Conservation (phyloP, 371 early-diverging fungal genomes). For the Zopfochytrium polystomum region DNA sequence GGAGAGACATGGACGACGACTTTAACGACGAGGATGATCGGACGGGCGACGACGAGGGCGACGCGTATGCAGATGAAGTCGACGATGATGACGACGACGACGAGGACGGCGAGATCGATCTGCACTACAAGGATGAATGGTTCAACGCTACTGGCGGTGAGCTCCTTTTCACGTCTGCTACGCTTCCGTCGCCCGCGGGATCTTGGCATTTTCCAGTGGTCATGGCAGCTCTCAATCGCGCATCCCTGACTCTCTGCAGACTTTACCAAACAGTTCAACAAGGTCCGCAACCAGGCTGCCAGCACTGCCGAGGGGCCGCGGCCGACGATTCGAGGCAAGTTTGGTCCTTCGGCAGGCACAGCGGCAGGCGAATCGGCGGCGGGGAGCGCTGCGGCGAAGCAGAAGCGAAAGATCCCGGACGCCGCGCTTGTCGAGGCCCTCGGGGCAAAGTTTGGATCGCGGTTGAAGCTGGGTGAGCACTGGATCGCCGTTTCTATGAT, state of each 20-base stretch:
- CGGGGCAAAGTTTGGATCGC: slow-evolving; percentile 28
- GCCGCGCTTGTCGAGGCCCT: slow-evolving; percentile 21
- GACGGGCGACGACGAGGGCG: slow-evolving; percentile 1
- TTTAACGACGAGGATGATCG: slow-evolving; percentile 10
- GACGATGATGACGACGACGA: slow-evolving; percentile 16
- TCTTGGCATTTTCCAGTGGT: neutral
- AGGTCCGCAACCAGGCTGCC: slow-evolving; percentile 61
- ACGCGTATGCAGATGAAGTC: slow-evolving; percentile 15
- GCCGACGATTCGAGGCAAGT: slow-evolving; percentile 1
- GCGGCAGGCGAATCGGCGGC: slow-evolving; percentile 9
- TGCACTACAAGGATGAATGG: slow-evolving; percentile 44
- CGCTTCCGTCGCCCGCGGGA: neutral
- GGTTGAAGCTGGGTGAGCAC: slow-evolving; percentile 25
- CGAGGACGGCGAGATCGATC: slow-evolving; percentile 31
- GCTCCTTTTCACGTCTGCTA: neutral
- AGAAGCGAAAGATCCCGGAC: slow-evolving; percentile 9
- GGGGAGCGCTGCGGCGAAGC: slow-evolving; percentile 12
- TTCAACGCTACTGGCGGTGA: slow-evolving; percentile 39
- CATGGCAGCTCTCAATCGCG: neutral
- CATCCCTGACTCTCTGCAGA: too few species aligned
- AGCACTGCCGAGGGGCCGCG: slow-evolving; percentile 27
- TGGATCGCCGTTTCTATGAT: neutral
- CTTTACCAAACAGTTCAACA: slow-evolving; percentile 92
- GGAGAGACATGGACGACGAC: slow-evolving; percentile 13
- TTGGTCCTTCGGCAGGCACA: neutral